These are phyloP conservation scores for Neocucurbitaria cava DNA, from an alignment of 2,329 filamentous ascomycete genomes.

Conservation along the genomic window DNA sequence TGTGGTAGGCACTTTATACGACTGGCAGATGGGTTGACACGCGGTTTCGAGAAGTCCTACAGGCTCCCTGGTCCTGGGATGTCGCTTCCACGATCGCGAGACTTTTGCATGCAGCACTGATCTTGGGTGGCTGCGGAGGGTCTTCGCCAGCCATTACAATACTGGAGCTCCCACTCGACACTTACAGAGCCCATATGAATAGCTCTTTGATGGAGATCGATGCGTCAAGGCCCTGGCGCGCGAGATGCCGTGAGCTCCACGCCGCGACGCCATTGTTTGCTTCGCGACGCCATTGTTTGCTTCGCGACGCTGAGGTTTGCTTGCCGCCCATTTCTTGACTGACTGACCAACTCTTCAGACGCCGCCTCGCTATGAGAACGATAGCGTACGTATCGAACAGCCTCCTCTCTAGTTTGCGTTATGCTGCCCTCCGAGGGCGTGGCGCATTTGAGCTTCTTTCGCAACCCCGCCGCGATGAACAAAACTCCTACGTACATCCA, in stretches of 20 bases:
- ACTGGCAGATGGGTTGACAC: background rate
- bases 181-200: background rate
- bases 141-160: background rate
- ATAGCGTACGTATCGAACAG: background rate
- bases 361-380: background rate
- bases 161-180: background rate
- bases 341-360: background rate
- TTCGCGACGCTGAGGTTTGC: background rate
- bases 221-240: background rate
- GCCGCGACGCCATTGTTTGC: background rate
- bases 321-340: background rate
- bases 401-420: background rate
- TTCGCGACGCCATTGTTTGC: background rate
- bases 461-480: background rate
- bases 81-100: background rate
- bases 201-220: background rate
- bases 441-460: background rate
- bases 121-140: background rate
- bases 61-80: no score
- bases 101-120: background rate
- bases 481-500: background rate
- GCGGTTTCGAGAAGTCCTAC: no score
- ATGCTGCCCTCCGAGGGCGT: background rate
- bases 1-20: background rate
- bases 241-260: background rate